These are phyloP conservation scores for Buxus sempervirens DNA, from an alignment of 164 flowering plant genomes.

Conservation along the genomic window DNA sequence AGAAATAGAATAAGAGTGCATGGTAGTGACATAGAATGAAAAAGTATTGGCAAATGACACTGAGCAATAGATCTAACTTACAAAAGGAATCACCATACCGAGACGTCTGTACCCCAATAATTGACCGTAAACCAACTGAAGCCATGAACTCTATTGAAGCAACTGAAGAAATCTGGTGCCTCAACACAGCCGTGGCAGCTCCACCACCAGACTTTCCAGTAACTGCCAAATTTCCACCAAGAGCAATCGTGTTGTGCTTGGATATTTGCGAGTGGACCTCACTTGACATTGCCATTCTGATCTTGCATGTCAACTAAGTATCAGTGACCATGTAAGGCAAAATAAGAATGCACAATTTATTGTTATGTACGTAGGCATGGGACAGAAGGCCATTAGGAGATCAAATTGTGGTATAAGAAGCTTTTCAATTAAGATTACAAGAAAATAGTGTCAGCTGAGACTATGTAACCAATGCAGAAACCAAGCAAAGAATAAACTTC, in stretches of 20 bases:
- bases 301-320: too few relatives aligned
- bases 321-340: too few relatives aligned
- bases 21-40: neutral
- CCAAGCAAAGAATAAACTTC: too few relatives aligned
- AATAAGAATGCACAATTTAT: too few relatives aligned
- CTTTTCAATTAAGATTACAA: too few relatives aligned
- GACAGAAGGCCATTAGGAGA: too few relatives aligned
- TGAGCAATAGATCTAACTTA: slow-evolving; percentile 5
- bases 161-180: slow-evolving; percentile 71
- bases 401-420: too few relatives aligned
- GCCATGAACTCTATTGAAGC: slow-evolving; percentile 72
- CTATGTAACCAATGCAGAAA: too few relatives aligned
- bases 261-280: slow-evolving; percentile 83
- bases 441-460: too few relatives aligned
- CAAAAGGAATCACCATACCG: slow-evolving; percentile 47
- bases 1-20: neutral
- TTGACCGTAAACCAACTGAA: slow-evolving; percentile 70
- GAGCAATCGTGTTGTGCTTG: slow-evolving; percentile 49
- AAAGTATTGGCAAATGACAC: neutral
- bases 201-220: slow-evolving; percentile 68
- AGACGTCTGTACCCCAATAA: slow-evolving; percentile 70
- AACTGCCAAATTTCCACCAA: slow-evolving; percentile 85
- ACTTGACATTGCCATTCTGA: slow-evolving; percentile 88
- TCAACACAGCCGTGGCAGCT: slow-evolving; percentile 59
- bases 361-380: too few relatives aligned